Percentiles rank a stretch among this genome's conserved stretches.
These are phyloP conservation scores for Collybiopsis luxurians DNA, from an alignment of 768 basidiomycete genomes.

Conservation along the genomic window DNA sequence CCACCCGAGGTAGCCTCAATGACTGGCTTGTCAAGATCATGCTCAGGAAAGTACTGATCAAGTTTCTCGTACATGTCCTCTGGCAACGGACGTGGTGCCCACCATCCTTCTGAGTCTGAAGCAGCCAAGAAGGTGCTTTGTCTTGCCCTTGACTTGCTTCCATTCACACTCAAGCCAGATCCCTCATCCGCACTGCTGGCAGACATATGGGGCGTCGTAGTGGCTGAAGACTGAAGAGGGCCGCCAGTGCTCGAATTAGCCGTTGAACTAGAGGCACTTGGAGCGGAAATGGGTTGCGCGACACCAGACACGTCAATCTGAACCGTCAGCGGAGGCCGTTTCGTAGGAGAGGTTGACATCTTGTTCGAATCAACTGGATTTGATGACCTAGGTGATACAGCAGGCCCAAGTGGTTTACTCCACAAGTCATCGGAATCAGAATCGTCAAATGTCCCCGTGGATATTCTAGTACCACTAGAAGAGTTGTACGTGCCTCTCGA, in stretches of 20 bases:
- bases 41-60: slow-evolving; percentile 93
- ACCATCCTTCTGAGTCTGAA: slow-evolving; percentile 57
- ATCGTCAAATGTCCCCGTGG: slow-evolving; percentile 33
- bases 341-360: slow-evolving; percentile 13
- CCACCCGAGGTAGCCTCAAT: slow-evolving; percentile 84
- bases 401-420: slow-evolving; percentile 36
- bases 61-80: slow-evolving; percentile 93
- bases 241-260: neutral
- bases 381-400: neutral
- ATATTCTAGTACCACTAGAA: neutral
- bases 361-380: neutral
- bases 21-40: slow-evolving; percentile 94
- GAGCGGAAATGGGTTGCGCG: slow-evolving; percentile 11
- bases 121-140: slow-evolving; percentile 54
- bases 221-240: slow-evolving; percentile 5
- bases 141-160: slow-evolving; percentile 26
- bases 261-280: slow-evolving; percentile 7
- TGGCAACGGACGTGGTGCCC: slow-evolving; percentile 87
- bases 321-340: slow-evolving; percentile 43
- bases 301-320: slow-evolving; percentile 31
- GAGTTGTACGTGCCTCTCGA: neutral
- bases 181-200: slow-evolving; percentile 8
- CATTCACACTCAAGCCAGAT: slow-evolving; percentile 22
- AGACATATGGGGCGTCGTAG: slow-evolving; percentile 7
- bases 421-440: slow-evolving; percentile 48